Evolutionary conservation across 768 basidiomycete genomes (phyloP), one percentile per base, ranked within the genome.

Genomic region (Mycena leptocephala): DNA sequence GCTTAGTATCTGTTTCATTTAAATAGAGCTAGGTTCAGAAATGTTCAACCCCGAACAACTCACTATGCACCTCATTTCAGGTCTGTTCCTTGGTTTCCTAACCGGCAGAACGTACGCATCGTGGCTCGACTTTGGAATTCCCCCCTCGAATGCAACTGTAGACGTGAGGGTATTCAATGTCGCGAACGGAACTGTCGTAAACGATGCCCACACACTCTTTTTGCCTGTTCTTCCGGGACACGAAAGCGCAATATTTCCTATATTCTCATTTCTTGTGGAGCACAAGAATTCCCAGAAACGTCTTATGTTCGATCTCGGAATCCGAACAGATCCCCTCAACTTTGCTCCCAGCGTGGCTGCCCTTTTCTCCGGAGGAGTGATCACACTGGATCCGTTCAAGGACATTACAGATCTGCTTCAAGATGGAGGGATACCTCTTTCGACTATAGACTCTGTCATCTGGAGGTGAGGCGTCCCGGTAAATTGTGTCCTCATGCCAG

Each of bases 301-400:
- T 9, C 3, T 77, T 24, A 69, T 73, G 76, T 77, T 77, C 30
- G 76, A 77, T 48, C 72, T 77, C 1, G 71, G 76, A 30, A 35
- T 41, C 28, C 61, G 71, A 4, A 46, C 22, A 11, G 71, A 77
- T 41, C 56, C 53, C 6, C 13, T 26, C 51, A 68, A 73, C 41
- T 30, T 24, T 43, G 39, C 41, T 10, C 62, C 62, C 18, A 32
- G 14, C 28, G 7, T 46, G 16, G 26, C 62, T 43, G 28, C 6
- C 18, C 13, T 24, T 16, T 46, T 64, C 37, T 13, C 9, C 24
- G 13, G 18, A 5, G 62, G 62, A n/a, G 1, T 32, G 18, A 22
- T 39, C 7, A 22, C n/a, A 24, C 26, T 64, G 16, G 24, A 63
- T 24, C 37, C 76, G 16, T 56, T 56, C 33, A 72, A 62, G 55